Percentiles rank a stretch among this genome's conserved stretches.
Conservation (phyloP, 371 early-diverging fungal genomes). For the Zychaea mexicana region DNA sequence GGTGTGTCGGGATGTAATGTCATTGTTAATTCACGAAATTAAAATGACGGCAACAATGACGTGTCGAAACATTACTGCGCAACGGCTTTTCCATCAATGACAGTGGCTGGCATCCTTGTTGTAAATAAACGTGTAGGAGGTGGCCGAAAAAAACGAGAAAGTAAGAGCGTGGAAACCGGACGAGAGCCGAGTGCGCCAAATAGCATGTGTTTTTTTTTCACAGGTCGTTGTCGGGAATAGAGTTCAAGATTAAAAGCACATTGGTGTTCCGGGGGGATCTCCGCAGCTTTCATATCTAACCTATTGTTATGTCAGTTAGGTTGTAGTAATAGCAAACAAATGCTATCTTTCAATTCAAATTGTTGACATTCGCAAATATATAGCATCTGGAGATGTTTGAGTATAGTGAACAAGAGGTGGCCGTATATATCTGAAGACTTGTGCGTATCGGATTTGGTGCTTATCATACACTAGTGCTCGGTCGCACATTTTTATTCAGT, state of each 20-base stretch:
- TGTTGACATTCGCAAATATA: no score
- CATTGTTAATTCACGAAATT: background rate
- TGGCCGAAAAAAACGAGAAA: slow-evolving; percentile 1
- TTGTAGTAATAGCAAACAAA: no score
- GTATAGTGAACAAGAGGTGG: no score
- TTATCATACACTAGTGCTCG: no score
- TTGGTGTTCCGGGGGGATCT: background rate
- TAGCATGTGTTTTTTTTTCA: slow-evolving; percentile 11
- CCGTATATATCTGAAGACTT: no score
- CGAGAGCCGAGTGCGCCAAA: background rate
- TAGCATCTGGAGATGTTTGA: no score
- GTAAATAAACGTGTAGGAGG: slow-evolving; percentile 5
- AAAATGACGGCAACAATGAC: background rate
- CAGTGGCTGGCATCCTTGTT: slow-evolving; percentile 14
- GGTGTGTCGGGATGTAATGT: background rate
- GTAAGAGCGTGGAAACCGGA: slow-evolving; percentile 7
- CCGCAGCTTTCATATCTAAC: background rate
- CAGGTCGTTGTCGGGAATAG: background rate
- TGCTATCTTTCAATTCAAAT: no score
- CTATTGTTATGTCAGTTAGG: background rate
- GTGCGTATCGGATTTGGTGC: no score
- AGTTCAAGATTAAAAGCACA: background rate
- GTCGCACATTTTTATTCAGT: no score
- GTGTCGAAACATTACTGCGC: slow-evolving; percentile 51
- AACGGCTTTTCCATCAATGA: slow-evolving; percentile 71